Evolutionary conservation across 371 early-diverging fungal genomes (phyloP).

Genomic region (Apophysomyces ossiformis): DNA sequence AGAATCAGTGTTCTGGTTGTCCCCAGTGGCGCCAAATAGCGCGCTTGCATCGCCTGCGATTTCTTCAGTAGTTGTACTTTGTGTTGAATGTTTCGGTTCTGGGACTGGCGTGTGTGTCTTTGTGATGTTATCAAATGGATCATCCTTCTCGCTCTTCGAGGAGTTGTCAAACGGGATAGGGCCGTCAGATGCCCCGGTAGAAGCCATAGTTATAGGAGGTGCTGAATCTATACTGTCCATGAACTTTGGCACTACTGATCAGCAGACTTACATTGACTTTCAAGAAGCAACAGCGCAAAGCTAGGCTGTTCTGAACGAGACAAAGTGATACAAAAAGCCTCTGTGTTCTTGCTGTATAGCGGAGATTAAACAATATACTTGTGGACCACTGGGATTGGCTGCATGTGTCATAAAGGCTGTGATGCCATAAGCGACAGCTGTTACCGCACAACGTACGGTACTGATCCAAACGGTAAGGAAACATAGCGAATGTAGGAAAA

Average conservation of each 20-base stretch:
- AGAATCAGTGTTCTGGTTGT: background rate
- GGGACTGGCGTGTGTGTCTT: background rate
- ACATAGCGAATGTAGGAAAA: too few species aligned
- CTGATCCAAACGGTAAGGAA: too few species aligned
- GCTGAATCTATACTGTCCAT: background rate
- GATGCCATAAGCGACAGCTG: too few species aligned
- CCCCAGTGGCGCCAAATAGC: constrained; percentile 24
- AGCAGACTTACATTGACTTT: constrained; percentile 3
- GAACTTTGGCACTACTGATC: background rate
- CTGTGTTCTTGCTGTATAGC: background rate
- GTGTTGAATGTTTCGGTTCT: background rate
- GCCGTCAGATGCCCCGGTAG: constrained; percentile 3
- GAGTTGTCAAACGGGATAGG: constrained; percentile 3
- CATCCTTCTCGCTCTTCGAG: background rate
- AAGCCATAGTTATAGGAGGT: background rate
- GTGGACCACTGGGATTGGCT: background rate
- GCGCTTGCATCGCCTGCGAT: constrained; percentile 35
- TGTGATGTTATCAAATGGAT: background rate
- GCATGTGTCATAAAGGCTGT: background rate
- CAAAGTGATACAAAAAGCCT: background rate
- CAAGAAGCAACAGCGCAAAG: constrained; percentile 7
- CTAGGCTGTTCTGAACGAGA: background rate
- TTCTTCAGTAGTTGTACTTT: background rate
- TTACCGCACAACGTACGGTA: too few species aligned
- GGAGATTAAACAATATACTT: constrained; percentile 7